phyloP scores from a whole-genome alignment of 1,139 yeast genomes.

The Kluyveromyces sp. region DNA sequence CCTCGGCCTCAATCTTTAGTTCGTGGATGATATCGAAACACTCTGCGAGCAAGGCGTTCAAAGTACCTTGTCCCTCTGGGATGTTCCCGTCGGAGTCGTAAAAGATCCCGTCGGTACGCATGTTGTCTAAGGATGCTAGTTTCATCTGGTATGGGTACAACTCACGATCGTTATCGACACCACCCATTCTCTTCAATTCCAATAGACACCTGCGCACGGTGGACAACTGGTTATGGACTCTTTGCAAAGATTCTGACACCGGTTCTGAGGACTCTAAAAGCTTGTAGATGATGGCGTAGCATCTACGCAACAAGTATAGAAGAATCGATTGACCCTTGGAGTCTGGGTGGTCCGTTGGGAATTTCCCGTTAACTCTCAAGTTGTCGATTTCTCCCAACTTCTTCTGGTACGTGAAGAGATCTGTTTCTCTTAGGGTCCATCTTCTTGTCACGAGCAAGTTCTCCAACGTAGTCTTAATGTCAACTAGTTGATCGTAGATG shows the following conservation, averaged over 20 bases:
- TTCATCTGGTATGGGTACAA: constrained; percentile 93
- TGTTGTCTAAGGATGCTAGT: constrained; percentile 77
- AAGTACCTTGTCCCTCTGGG: constrained; percentile 95
- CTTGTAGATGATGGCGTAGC: constrained; percentile 83
- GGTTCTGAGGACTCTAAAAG: constrained; percentile 89
- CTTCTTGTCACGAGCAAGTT: constrained; percentile 82
- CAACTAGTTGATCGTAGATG: constrained; percentile 47
- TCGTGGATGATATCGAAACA: constrained; percentile 92
- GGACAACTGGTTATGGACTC: constrained; percentile 83
- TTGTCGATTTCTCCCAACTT: constrained; percentile 66
- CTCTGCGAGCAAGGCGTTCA: constrained; percentile 83
- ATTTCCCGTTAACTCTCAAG: constrained; percentile 51
- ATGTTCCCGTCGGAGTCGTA: constrained; percentile 69
- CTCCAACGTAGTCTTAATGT: constrained; percentile 65
- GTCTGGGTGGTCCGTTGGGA: constrained; percentile 32
- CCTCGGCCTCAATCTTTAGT: constrained; percentile 80
- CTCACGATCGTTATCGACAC: constrained; percentile 77
- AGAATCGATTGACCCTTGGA: constrained; percentile 57
- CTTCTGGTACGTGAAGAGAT: constrained; percentile 74
- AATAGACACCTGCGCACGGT: constrained; percentile 85
- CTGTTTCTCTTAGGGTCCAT: constrained; percentile 96
- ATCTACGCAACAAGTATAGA: constrained; percentile 74
- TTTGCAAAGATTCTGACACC: constrained; percentile 85
- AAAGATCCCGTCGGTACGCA: constrained; percentile 85
- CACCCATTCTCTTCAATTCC: constrained; percentile 89